Evolutionary conservation across 768 basidiomycete genomes (phyloP), one percentile per base, ranked within the genome.

Genomic region (Suillus lakei): DNA sequence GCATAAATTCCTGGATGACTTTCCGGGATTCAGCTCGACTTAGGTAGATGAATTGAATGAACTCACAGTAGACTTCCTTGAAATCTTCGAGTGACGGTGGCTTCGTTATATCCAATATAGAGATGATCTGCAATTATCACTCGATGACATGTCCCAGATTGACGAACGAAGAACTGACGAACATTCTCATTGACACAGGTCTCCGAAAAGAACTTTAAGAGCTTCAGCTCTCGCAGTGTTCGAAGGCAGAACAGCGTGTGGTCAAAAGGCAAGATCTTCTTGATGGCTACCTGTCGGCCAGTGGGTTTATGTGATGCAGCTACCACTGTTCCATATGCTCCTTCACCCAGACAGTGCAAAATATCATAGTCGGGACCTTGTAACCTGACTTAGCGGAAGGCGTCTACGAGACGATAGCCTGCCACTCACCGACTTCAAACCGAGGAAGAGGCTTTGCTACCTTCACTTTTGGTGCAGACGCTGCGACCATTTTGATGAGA

Each of bases 211-310:
- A 92, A 92, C 75, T 90, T 91, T 75, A 92, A 84, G 23, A 98
- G 83, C 80, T 98, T 97, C 76, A 98, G 84, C 80, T 98, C 96
- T 66, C 96, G 86, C 61, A 98, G 81, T 2, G 96, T 98, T 65
- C 91, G 85, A 74, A 97, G 80, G 71, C 92, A 94, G 81, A 96
- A 97, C 77, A 97, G 84, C 38, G 93, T 91, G 75, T 97, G 96
- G 72, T 97, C 96, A 77, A 98, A 97, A 10, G 95, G 96, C 48
- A 92, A 88, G 72, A 98, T 91, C 80, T 94, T 95, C 86, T 97
- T 98, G 81, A 97, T 96, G 50, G 96, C 96, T 18, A 98, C 95
- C 75, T 93, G 88, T 66, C 88, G 88, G 38, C 90, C 88, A 9
- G 89, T 87, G 6, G 92, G 91, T 70, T 87, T 86, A 79, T 98